Conservation (phyloP, 148 eudicot genomes). For the Camellia lanceoleosa region DNA sequence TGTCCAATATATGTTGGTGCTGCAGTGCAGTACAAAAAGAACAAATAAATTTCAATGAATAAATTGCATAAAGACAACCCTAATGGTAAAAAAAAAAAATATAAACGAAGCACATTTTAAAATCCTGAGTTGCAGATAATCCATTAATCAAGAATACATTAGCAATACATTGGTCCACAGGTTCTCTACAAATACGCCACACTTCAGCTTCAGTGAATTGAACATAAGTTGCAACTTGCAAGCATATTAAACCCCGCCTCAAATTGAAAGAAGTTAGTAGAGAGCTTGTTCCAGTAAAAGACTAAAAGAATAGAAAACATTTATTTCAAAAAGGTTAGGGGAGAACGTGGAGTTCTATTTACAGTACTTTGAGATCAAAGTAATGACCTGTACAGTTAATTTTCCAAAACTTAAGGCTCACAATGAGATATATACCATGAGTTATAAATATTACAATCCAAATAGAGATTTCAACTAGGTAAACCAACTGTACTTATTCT, state of each 20-base stretch:
- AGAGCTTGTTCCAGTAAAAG: neutral
- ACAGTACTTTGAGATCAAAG: too few species aligned
- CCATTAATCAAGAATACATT: neutral
- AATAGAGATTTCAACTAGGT: neutral
- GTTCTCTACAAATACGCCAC: neutral
- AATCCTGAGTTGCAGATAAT: neutral
- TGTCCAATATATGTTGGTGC: neutral
- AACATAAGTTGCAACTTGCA: too few species aligned
- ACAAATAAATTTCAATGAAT: neutral
- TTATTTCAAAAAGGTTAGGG: too few species aligned
- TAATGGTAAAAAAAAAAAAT: neutral
- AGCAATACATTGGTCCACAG: too few species aligned
- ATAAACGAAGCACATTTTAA: neutral
- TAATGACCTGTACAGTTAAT: neutral
- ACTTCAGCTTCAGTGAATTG: too few species aligned
- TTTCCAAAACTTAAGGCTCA: neutral
- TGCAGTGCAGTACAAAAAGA: neutral
- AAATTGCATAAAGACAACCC: constrained; percentile 9
- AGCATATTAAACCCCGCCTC: neutral
- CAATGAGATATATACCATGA: neutral
- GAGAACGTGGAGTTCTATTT: too few species aligned
- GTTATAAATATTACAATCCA: neutral
- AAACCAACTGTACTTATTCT: neutral
- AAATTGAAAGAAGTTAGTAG: neutral
- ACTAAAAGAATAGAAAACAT: too few species aligned